Evolutionary conservation across 805 yeast genomes (phyloP).

Genomic region (Saccharomycopsis sp.): DNA sequence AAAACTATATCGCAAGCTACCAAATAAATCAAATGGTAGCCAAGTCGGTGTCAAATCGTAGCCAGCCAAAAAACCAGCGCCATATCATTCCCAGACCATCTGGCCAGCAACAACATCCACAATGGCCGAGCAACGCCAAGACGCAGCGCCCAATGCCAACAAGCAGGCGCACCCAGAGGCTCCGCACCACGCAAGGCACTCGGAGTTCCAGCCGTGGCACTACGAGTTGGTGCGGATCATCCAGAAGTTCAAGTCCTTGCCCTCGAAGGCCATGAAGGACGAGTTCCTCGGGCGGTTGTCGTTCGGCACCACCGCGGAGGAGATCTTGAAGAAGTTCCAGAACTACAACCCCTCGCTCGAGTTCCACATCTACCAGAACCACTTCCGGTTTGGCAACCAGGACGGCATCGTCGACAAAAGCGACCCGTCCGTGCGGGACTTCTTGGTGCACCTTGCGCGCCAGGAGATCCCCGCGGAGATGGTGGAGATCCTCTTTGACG

Average conservation of each 20-base stretch:
- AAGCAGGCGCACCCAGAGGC: background rate
- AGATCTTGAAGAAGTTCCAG: constrained; percentile 68
- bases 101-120: background rate
- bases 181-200: background rate
- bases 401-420: constrained; percentile 81
- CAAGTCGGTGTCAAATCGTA: too few relatives aligned
- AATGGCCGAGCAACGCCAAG: background rate
- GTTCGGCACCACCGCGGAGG: constrained; percentile 36
- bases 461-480: constrained; percentile 86
- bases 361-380: constrained; percentile 86
- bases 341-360: constrained; percentile 75
- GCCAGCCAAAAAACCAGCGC: too few relatives aligned
- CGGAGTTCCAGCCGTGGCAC: constrained; percentile 17
- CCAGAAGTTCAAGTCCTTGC: constrained; percentile 4
- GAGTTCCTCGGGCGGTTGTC: constrained; percentile 9
- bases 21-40: too few relatives aligned
- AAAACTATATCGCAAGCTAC: too few relatives aligned
- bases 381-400: constrained; percentile 84
- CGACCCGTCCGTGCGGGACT: constrained; percentile 71
- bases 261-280: background rate
- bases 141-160: background rate
- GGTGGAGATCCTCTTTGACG: constrained; percentile 83
- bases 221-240: constrained; percentile 13
- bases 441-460: constrained; percentile 67
- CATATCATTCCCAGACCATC: background rate